phyloP scores from a whole-genome alignment of 2,329 filamentous ascomycete genomes.

The Curvularia lunata region DNA sequence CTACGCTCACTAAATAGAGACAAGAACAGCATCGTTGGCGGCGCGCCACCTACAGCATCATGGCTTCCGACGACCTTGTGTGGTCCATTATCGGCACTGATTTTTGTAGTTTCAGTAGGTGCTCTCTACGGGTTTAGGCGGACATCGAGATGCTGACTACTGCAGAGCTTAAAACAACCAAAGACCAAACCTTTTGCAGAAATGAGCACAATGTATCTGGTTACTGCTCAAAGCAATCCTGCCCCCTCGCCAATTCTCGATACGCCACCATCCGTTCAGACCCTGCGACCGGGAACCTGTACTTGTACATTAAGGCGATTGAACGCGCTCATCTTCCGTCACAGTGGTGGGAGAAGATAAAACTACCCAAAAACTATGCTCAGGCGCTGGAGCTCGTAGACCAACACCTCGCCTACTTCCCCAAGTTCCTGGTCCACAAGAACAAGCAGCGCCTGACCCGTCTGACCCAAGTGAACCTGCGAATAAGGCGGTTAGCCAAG shows the following conservation, averaged over 20 bases:
- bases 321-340: constrained; percentile 77
- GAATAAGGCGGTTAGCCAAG: constrained; percentile 76
- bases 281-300: constrained; percentile 79
- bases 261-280: constrained; percentile 92
- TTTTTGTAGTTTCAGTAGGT: constrained; percentile 80
- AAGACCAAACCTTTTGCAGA: constrained; percentile 83
- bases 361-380: constrained; percentile 87
- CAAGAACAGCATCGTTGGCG: constrained; percentile 1
- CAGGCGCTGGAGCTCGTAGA: constrained; percentile 83
- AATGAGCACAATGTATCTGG: constrained; percentile 71
- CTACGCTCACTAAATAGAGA: background rate
- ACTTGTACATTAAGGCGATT: constrained; percentile 91
- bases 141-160: background rate
- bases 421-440: constrained; percentile 91
- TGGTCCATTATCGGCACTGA: constrained; percentile 92
- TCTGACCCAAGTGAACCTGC: constrained; percentile 87
- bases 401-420: constrained; percentile 74
- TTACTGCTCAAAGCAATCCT: constrained; percentile 64
- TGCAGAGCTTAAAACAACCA: constrained; percentile 70
- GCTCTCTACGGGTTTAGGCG: background rate
- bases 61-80: constrained; percentile 79
- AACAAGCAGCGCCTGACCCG: constrained; percentile 95
- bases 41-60: constrained; percentile 20
- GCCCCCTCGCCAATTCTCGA: constrained; percentile 86
- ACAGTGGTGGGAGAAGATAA: constrained; percentile 94